Evolutionary conservation across 208 protist species (phyloP), one percentile per base, ranked within the genome.

Genomic region (Trypanosomatidae sp.): DNA sequence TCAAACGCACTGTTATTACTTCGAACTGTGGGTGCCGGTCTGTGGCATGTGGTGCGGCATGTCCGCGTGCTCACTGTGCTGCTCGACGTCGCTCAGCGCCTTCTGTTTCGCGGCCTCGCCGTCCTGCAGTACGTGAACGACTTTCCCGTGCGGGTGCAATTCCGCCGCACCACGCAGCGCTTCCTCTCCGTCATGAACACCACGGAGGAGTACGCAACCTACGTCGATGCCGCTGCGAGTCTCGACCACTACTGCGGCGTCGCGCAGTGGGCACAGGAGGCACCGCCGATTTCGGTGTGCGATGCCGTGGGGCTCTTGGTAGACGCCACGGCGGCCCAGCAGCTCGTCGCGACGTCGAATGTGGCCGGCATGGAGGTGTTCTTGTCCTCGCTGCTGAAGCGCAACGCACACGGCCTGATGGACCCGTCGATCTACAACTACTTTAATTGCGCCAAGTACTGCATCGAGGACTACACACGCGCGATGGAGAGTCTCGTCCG

Each of bases 181-280:
- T 91, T 79, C 69, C 58, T 85, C 15, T 60, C 75, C n/a, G 81
- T 89, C 15, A 87, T 89, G 81, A 83, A 86, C 71, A 85, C 87
- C 10, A 87, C 87, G 6, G 84, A 87, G 25, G 75, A 39, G 66
- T 79, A 86, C 62, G 33, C 76, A 2, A 89, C 87, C 36, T 89
- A 77, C 60, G 67, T 81, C 1, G 60, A 76, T 1, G 80, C 71
- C 13, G 84, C 84, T 0, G 44, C 71, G 17, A 71, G 69, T 49
- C 77, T 89, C n/a, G 84, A 91, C 39, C 72, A 76, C 58, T 77
- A 88, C 71, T 77, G 79, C 36, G 84, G 87, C 6, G 71, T 86
- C 10, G 78, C 74, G 4, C 62, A 76, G 69, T 89, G 84, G 86
- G 73, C 68, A 39, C 64, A 74, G 28, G 69, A 77, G n/a, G 73